A percentile compares a stretch with the other conserved stretches of the same genome.
These are phyloP conservation scores for Eimeria praecox DNA, from an alignment of 169 alveolate species.

Conservation along the genomic window DNA sequence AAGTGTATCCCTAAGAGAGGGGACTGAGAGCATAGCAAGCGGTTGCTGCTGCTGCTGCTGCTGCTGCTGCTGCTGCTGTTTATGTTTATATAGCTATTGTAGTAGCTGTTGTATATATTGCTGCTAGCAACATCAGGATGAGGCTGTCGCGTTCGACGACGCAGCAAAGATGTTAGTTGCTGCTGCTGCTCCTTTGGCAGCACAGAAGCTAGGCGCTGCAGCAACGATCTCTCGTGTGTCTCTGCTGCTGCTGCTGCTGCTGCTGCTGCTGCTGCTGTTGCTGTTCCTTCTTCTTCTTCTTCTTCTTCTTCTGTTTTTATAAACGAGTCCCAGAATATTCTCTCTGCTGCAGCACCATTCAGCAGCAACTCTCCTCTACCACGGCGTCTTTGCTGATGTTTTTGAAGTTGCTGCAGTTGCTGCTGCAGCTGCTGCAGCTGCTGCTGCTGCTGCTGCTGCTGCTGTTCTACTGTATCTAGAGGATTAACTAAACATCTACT, in stretches of 20 bases:
- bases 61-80: too few relatives aligned
- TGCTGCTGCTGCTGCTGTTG: background rate
- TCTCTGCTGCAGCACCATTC: slow-evolving; percentile 7
- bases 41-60: background rate
- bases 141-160: slow-evolving; percentile 8
- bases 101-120: too few relatives aligned
- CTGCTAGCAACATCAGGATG: background rate
- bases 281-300: background rate
- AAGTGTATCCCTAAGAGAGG: slow-evolving; percentile 10
- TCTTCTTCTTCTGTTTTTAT: background rate
- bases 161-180: background rate
- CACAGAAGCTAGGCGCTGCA: slow-evolving; percentile 1
- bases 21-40: background rate
- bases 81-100: too few relatives aligned
- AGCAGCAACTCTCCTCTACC: background rate
- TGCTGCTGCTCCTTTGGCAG: slow-evolving; percentile 11
- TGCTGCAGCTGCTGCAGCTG: slow-evolving; percentile 1
- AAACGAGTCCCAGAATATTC: background rate
- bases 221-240: too few relatives aligned
- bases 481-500: background rate
- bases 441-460: slow-evolving; percentile 24
- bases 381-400: slow-evolving; percentile 16
- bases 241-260: too few relatives aligned
- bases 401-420: background rate
- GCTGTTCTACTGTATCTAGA: slow-evolving; percentile 20